These are phyloP conservation scores for Talaromyces ruber DNA, from an alignment of 495 filamentous ascomycete genomes.

Conservation along the genomic window DNA sequence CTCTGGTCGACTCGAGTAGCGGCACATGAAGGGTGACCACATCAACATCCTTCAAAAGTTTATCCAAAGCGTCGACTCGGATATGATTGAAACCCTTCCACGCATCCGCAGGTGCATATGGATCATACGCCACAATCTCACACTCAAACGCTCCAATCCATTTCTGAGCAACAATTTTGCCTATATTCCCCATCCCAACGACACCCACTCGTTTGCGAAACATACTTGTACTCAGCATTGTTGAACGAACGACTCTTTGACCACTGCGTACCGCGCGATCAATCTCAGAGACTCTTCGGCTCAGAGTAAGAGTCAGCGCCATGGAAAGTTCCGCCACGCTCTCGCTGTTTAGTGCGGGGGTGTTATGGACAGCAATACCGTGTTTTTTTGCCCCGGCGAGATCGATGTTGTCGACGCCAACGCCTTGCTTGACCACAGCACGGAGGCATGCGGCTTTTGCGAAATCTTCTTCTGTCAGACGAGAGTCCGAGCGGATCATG, in stretches of 20 bases:
- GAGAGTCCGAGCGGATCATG: background rate
- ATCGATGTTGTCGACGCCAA: slow-evolving; percentile 2
- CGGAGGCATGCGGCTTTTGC: background rate
- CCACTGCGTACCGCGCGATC: background rate
- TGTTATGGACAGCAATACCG: background rate
- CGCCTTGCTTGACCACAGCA: background rate
- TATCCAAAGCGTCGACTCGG: background rate
- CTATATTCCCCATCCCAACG: slow-evolving; percentile 6
- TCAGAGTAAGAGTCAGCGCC: background rate
- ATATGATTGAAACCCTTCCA: background rate
- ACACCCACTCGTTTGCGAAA: slow-evolving; percentile 1
- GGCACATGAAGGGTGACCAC: background rate
- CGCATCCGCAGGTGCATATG: background rate
- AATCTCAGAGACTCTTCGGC: background rate
- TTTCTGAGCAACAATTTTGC: background rate
- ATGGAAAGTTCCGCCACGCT: background rate
- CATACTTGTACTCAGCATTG: background rate
- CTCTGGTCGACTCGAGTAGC: background rate
- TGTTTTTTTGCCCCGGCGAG: background rate
- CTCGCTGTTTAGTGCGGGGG: background rate
- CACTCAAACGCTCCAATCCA: background rate
- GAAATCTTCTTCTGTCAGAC: background rate
- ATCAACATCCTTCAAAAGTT: background rate
- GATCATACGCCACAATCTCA: background rate
- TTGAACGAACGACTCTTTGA: background rate